phyloP scores from a whole-genome alignment of 2,329 filamentous ascomycete species.

The Leptographium radiaticola region DNA sequence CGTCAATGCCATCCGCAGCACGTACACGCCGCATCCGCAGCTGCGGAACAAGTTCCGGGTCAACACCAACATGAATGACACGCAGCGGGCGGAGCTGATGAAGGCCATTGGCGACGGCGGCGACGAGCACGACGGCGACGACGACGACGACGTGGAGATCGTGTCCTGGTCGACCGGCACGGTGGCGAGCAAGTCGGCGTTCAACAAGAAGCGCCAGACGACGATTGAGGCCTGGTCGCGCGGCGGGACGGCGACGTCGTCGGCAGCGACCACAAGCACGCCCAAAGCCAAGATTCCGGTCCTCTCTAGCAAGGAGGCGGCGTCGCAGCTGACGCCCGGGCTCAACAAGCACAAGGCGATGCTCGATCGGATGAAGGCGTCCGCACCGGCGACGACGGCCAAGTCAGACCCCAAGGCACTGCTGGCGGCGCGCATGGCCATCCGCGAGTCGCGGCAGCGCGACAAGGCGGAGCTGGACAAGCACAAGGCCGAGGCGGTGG shows the following conservation, averaged over 20 bases:
- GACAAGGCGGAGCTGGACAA: conserved; percentile 64
- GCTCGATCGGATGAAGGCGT: conserved; percentile 31
- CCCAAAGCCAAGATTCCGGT: neutral
- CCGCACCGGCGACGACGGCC: conserved; percentile 15
- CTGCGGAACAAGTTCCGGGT: conserved; percentile 42
- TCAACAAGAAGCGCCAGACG: conserved; percentile 18
- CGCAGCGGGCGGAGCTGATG: conserved; percentile 73
- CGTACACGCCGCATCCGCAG: conserved; percentile 47
- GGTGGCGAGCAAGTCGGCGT: conserved; percentile 14
- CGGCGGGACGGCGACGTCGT: neutral
- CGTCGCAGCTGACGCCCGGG: conserved; percentile 29
- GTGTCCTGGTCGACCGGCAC: conserved; percentile 21
- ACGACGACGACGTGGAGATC: conserved; percentile 7
- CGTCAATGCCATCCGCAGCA: conserved; percentile 45
- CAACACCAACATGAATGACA: conserved; percentile 66
- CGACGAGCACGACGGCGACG: conserved; percentile 38
- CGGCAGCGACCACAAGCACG: neutral
- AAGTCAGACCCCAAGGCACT: conserved; percentile 25
- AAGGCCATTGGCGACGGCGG: conserved; percentile 47
- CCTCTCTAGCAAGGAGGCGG: conserved; percentile 31
- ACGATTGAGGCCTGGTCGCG: conserved; percentile 13
- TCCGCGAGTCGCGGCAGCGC: conserved; percentile 61
- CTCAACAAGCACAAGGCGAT: conserved; percentile 30
- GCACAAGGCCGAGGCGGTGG: conserved; percentile 59
- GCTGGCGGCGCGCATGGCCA: conserved; percentile 33